These are phyloP conservation scores for Detonula confervacea DNA, from an alignment of 352 stramenopile species.

Conservation along the genomic window DNA sequence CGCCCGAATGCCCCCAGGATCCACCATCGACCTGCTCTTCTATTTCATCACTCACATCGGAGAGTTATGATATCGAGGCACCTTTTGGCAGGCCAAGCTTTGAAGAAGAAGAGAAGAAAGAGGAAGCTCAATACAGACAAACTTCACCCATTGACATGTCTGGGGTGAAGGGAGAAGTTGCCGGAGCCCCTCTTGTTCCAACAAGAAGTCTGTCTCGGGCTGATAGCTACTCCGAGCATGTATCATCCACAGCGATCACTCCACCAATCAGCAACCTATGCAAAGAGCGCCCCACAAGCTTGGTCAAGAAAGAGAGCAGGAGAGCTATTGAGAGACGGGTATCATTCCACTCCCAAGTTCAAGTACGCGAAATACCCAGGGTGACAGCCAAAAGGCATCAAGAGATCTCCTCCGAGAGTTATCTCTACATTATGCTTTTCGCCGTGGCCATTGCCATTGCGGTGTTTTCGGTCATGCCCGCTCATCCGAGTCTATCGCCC, in stretches of 20 bases:
- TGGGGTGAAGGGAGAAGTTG: too few relatives aligned
- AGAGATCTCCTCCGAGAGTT: slow-evolving; percentile 24
- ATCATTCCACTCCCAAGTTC: slow-evolving; percentile 48
- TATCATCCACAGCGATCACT: not conserved
- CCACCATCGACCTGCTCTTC: slow-evolving; percentile 20
- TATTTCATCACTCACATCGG: slow-evolving; percentile 37
- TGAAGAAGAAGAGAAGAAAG: too few relatives aligned
- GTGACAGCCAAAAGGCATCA: slow-evolving; percentile 5
- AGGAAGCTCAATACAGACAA: too few relatives aligned
- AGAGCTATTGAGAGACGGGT: slow-evolving; percentile 32
- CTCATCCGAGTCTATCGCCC: slow-evolving; percentile 44
- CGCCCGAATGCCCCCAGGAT: slow-evolving; percentile 5
- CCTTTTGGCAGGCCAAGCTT: too few relatives aligned
- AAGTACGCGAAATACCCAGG: slow-evolving; percentile 27
- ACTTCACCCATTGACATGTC: too few relatives aligned
- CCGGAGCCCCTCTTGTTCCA: too few relatives aligned
- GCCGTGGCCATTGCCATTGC: slow-evolving; percentile 39
- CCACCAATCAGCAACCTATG: slow-evolving; percentile 10
- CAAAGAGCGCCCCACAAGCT: not conserved
- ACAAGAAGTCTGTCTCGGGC: not conserved
- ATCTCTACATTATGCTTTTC: slow-evolving; percentile 57
- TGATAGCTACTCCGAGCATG: slow-evolving; percentile 1
- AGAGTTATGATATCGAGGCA: slow-evolving; percentile 36
- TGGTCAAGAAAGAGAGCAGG: not conserved
- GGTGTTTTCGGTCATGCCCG: slow-evolving; percentile 48